Base-by-base conservation (phyloP, 176 grass and related monocot species). In the Oryza punctata region DNA sequence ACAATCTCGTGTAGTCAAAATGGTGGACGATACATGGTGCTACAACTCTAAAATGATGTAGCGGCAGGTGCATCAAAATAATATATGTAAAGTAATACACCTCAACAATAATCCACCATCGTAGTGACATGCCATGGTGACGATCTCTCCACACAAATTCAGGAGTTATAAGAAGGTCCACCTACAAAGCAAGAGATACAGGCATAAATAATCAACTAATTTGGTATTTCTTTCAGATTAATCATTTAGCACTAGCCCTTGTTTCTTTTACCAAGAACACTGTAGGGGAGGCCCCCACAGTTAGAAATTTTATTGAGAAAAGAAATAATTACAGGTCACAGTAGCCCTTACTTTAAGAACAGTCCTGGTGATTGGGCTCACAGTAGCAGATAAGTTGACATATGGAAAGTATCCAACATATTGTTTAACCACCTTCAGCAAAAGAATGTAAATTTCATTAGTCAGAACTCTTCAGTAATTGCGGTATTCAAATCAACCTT, bases 91-190 rank as follows among this genome's bases (percentile, higher is more conserved):
- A 54, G 38, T 77, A 76, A 90, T 84, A 78, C 12, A 94, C 92
- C 92, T 98, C 93, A 81, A 98, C 91, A 63, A 93, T 84, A 83
- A 98, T 98, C 92, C 82, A 93, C 92, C 92, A 98, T 61, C 93
- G 91, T 67, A 93, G 25, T 67, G 93, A 87, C 67, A 88, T 91
- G 81, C 96, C 96, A 88, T 98, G 96, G 64, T 91, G 67, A 69
- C 93, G 88, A 72, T 98, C 96, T 84, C 95, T 98, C 96, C 96
- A 98, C 78, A 85, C 85, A 91, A 98, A 98, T 27, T 95, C 87
- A 50, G 96, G 93, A 65, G 91, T 90, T 84, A 98, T 93, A 84
- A 88, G 85, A 25, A 98, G 67, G 85, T 90, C 91, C 65, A 98
- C 91, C 96, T 98, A 88, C 13, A 86, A 35, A 92, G 46, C 25